Base-by-base conservation (phyloP, 805 yeast genomes). In the Zygosaccharomyces rouxii region DNA sequence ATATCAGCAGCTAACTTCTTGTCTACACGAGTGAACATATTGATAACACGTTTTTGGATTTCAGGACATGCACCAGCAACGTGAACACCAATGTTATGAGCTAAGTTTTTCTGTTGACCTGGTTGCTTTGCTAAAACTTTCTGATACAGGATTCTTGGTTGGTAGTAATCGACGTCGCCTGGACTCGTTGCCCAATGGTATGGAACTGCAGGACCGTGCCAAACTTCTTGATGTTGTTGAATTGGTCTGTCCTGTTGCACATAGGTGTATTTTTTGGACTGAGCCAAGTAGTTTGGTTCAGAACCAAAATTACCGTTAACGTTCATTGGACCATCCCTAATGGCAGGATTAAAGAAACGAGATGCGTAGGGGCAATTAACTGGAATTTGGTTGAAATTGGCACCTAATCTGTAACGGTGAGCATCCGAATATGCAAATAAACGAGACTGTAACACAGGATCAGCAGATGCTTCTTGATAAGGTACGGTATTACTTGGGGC, bases 401-500 rank as follows among this genome's bases (percentile, higher is more conserved):
- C 75, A 45, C 87, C 66, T 63, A 86, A 71, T 71, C 95, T 78
- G 72, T 86, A 85, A 68, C 95, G 83, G 64, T 85, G 92, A 25
- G 95, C 86, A 68, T 86, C 95, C 46, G 90, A 83, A 71, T 86
- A 86, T 1, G 92, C 83, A 68, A 84, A 86, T 60, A 86, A 73
- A 71, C 95, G 79, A 9, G 89, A 79, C 67, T 86, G 94, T 62
- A 86, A 74, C 30, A 86, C 92, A 2, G 95, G 95, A 64, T 86
- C 95, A 49, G 87, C 87, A 31, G 88, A 81, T 14, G 92, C 78
- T 68, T 85, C 89, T 72, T 83, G 81, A 59, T 86, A 86, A 41
- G 94, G 94, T 30, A 86, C 85, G n/a, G 88, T 79, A 68, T 85
- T 87, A 13, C 89, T 81, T 52, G 95, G 95, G 2, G 90, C 81